phyloP scores from a whole-genome alignment of 140 eudicot genomes.

The Ambrosia hybrid region DNA sequence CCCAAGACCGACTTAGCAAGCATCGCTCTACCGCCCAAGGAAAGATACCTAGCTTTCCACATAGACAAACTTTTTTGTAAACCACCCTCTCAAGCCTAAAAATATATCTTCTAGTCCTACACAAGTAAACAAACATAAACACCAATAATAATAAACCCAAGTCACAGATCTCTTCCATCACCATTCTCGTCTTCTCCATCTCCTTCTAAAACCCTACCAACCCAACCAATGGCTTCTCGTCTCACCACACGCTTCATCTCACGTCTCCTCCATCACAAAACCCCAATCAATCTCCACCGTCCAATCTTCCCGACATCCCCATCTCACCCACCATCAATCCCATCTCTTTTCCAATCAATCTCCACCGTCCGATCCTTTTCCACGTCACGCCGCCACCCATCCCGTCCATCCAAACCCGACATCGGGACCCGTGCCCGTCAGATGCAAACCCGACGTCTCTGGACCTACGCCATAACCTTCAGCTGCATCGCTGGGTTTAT shows the following conservation, averaged over 20 bases:
- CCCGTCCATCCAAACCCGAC: conserved; percentile 40
- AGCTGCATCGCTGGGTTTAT: conserved; percentile 77
- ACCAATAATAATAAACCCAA: background rate
- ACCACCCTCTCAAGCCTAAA: too few relatives aligned
- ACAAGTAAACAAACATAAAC: too few relatives aligned
- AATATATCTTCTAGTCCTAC: too few relatives aligned
- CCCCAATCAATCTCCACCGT: conserved; percentile 23
- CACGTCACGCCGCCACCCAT: conserved; percentile 49
- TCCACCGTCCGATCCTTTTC: conserved; percentile 42
- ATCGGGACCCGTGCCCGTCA: conserved; percentile 85
- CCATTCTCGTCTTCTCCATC: conserved; percentile 7
- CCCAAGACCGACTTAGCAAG: too few relatives aligned
- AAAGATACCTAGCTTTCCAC: too few relatives aligned
- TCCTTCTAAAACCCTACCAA: conserved; percentile 18
- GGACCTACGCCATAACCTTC: conserved; percentile 80
- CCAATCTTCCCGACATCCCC: conserved; percentile 27
- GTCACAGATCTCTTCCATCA: background rate
- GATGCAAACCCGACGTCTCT: conserved; percentile 79
- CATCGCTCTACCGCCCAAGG: too few relatives aligned
- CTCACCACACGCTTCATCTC: conserved; percentile 39
- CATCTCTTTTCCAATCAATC: conserved; percentile 25
- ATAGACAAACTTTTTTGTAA: too few relatives aligned
- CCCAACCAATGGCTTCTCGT: conserved; percentile 52
- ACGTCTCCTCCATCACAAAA: conserved; percentile 35
- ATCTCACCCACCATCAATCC: background rate